Evolutionary conservation across 495 filamentous ascomycete species (phyloP), one percentile per base, ranked within the genome.

Genomic region (Cudoniella acicularis): DNA sequence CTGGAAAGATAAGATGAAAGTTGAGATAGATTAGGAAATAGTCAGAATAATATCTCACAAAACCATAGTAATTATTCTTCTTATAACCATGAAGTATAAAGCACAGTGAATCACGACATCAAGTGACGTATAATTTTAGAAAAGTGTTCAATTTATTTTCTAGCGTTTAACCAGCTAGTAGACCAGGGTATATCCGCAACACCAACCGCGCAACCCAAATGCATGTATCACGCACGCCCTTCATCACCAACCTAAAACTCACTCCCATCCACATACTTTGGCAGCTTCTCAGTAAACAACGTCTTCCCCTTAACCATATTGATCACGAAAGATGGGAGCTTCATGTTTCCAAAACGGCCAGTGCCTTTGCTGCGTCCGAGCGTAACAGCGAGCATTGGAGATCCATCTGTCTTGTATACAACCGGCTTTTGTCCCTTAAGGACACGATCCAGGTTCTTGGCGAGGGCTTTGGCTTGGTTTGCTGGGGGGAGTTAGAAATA

Each of bases 391-490:
- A 60, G 50, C 22, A 60, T 49, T 13, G 49, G 57, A 0, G 71
- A 65, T 30, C 67, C 67, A 52, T 69, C 58, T 11, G 47, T 42
- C 23, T 79, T 72, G 42, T 73, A 69, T 27, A 73, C 66, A 11
- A 79, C 65, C 1, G 73, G 73, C 10, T 67, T 58, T 22, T 69
- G 67, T 4, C 65, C 64, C 40, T 67, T 68, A 0, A 69, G 64
- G 0, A 67, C 55, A 6, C 64, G 51, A 40, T 62, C 62, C 18
- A 67, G 48, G 21, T 64, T 67, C 49, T 64, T 64, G 21, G 56
- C 45, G 0, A 64, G 8, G 16, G 54, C 52, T 1, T 22, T 26
- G 20, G 49, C 30, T 62, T 67, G 65, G n/a, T 55, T 54, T 23
- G 53, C 54, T 59, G 16, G n/a, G 2, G 30, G 2, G 21, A 48